phyloP scores from a whole-genome alignment of 1,284 basidiomycete species.

The Puccinia brachypodii region DNA sequence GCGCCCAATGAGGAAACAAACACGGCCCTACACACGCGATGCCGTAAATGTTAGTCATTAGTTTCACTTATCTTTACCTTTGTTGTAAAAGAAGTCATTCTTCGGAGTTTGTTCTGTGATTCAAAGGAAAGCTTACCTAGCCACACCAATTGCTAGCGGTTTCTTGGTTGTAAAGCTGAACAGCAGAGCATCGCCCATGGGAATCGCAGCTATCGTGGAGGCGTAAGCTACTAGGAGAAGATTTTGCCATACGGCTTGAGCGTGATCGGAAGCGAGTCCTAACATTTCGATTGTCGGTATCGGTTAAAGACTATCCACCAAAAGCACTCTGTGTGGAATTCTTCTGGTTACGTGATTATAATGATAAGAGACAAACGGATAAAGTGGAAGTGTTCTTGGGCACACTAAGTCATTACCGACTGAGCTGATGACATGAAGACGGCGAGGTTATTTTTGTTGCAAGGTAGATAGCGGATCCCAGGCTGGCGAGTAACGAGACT shows the following conservation, averaged over 20 bases:
- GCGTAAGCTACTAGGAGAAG: slow-evolving; percentile 37
- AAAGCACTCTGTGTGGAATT: neutral
- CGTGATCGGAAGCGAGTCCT: slow-evolving; percentile 35
- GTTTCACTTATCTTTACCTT: neutral
- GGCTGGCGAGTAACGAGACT: neutral
- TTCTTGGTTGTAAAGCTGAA: slow-evolving; percentile 47
- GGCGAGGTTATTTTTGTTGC: neutral
- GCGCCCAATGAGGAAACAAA: slow-evolving; percentile 49
- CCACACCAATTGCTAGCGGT: slow-evolving; percentile 44
- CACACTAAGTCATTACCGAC: slow-evolving; percentile 7
- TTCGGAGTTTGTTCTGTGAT: neutral
- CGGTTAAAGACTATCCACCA: neutral
- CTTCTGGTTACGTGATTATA: neutral
- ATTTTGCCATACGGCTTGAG: slow-evolving; percentile 48
- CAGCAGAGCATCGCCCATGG: slow-evolving; percentile 47
- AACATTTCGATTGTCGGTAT: slow-evolving; percentile 12
- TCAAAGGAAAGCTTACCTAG: slow-evolving; percentile 30
- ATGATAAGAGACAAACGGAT: neutral
- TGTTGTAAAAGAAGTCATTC: neutral
- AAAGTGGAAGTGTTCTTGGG: neutral
- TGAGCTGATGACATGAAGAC: slow-evolving; percentile 15
- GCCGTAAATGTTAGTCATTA: neutral
- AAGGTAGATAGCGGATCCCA: neutral
- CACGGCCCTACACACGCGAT: slow-evolving; percentile 15
- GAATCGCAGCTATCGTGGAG: slow-evolving; percentile 46